Percentiles rank a stretch among this genome's conserved stretches.
Evolutionary conservation across 2,329 filamentous ascomycete genomes (phyloP).

Genomic region (Trichoderma asperellum): DNA sequence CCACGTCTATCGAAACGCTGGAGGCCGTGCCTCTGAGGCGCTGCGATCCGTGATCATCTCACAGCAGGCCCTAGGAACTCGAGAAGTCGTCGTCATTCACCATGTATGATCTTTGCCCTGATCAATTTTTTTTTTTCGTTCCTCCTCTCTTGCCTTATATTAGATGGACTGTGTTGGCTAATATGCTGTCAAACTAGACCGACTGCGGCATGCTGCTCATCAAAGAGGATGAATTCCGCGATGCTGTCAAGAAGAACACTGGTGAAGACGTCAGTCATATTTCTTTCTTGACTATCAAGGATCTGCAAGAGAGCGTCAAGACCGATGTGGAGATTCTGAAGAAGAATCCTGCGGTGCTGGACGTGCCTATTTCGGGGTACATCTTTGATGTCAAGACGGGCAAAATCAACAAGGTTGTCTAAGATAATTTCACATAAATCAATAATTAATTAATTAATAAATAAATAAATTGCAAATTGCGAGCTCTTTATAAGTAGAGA

Average conservation of each 20-base stretch:
- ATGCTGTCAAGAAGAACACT: constrained; percentile 62
- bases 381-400: constrained; percentile 79
- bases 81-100: constrained; percentile 75
- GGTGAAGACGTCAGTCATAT: constrained; percentile 54
- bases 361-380: constrained; percentile 71
- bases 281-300: constrained; percentile 68
- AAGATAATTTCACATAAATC: not conserved
- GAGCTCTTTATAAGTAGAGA: too few species aligned
- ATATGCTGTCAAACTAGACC: constrained; percentile 36
- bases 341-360: constrained; percentile 61
- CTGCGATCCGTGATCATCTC: constrained; percentile 78
- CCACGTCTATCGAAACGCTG: constrained; percentile 77
- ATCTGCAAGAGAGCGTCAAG: constrained; percentile 65
- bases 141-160: not conserved
- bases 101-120: constrained; percentile 47
- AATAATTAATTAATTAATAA: not conserved
- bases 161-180: not conserved
- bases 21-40: constrained; percentile 68
- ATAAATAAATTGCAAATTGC: not conserved
- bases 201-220: constrained; percentile 68
- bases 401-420: constrained; percentile 45
- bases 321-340: constrained; percentile 69
- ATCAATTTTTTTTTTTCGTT: not conserved
- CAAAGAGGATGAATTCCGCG: constrained; percentile 59
- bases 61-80: constrained; percentile 75